Evolutionary conservation across 208 protist genomes (phyloP).

Genomic region (Leishmania lainsoni): DNA sequence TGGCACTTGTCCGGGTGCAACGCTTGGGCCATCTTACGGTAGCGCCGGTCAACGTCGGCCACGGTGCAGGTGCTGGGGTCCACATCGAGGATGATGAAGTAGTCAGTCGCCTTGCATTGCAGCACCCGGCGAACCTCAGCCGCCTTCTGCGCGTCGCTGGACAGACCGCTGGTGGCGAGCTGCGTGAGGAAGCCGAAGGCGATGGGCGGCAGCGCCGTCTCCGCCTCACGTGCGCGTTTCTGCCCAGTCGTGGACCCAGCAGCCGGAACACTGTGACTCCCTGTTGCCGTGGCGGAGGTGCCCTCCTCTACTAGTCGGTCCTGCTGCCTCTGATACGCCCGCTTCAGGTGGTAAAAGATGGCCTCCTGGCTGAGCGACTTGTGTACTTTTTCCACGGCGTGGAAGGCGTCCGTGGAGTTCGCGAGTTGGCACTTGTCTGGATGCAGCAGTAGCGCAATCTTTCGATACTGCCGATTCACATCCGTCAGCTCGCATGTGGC

Average conservation of each 20-base stretch:
- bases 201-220: constrained; percentile 20
- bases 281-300: not conserved
- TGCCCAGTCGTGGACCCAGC: constrained; percentile 1
- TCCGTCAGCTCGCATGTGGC: constrained; percentile 57
- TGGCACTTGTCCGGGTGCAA: constrained; percentile 92
- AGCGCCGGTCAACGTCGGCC: constrained; percentile 65
- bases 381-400: constrained; percentile 83
- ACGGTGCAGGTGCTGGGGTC: constrained; percentile 69
- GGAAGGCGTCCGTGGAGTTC: constrained; percentile 78
- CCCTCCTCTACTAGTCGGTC: constrained; percentile 51
- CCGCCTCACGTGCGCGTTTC: constrained; percentile 13
- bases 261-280: constrained; percentile 3
- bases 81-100: constrained; percentile 80
- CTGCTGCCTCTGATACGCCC: constrained; percentile 61
- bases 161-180: constrained; percentile 41
- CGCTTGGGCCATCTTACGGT: constrained; percentile 80
- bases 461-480: constrained; percentile 75
- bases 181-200: constrained; percentile 46
- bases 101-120: constrained; percentile 68
- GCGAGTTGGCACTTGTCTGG: constrained; percentile 89
- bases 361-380: constrained; percentile 73
- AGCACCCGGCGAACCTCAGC: constrained; percentile 84
- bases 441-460: constrained; percentile 83
- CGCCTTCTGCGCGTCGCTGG: constrained; percentile 65
- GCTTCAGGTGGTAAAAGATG: constrained; percentile 71